Base-by-base conservation (phyloP, 2,329 filamentous ascomycete species). In the Colletotrichum somersetense region DNA sequence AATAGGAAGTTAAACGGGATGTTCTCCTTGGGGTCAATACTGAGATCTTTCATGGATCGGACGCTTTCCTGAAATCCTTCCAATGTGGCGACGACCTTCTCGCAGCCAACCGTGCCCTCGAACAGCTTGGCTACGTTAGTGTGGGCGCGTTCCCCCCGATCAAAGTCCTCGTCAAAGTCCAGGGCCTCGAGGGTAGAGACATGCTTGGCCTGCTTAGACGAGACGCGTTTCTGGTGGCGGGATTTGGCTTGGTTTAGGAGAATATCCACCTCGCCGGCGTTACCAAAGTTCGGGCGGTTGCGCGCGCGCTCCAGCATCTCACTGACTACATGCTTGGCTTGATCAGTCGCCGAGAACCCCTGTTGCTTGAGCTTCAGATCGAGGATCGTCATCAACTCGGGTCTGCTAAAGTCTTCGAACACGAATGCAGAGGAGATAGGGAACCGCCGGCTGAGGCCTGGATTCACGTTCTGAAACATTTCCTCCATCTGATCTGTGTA, bases 401-500 rank as follows among this genome's bases (percentile, higher is more conserved):
- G 73, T 16, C 91, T 84, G 1, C 81, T 83, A 76, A 92, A 95
- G 77, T 95, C 91, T 23, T 92, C 88, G 76, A 95, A 95, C 0
- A 79, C 77, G 74, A 95, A 95, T 0, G 89, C 91, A 0, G 86
- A 85, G 0, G 86, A 83, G 0, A 93, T 78, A 0, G 89, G 89
- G 71, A 95, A 94, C 0, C 92, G 85, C 38, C 92, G 83, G 3
- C 83, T 85, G 0, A 95, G 83, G 0, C 92, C 93, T 0, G 92
- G 92, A 71, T 95, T 95, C 61, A 89, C 88, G 42, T 91, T 91
- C n/a, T 90, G 88, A 72, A 94, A 91, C 91, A 95, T 94, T 0
- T 86, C 81, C 64, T 89, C 85, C 89, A 95, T 92, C 74, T 91
- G 84, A 0, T 91, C 88, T 61, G 89, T 86, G 80, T 95, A 95